Base-by-base conservation (phyloP, 2,329 filamentous ascomycete species). In the Teratosphaeria nubilosa region DNA sequence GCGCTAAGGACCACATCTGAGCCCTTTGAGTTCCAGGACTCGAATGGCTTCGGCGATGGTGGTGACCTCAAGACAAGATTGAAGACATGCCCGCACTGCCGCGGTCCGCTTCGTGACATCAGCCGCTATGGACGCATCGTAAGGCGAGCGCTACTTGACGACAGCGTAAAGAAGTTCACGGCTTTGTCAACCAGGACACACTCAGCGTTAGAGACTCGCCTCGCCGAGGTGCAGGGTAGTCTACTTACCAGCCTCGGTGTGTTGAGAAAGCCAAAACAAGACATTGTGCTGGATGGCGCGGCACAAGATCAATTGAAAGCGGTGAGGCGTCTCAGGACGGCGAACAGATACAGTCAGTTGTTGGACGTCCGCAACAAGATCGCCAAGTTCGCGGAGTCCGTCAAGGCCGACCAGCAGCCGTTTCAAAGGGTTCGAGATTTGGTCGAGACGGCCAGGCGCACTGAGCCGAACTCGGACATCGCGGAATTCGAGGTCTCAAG, bases 151-250 rank as follows among this genome's bases (percentile, higher is more conserved):
- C 72, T 84, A 6, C 74, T 88, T 0, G 83, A 88, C 56, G 81
- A 86, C 66, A 76, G 80, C 0, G 83, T 82, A 0, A 86, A 86
- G 70, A 85, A 82, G 61, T 85, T 88, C 66, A 78, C 85, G n/a
- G 65, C 77, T 3, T 82, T 77, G 73, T 76, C 80, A 0, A 78
- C 41, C 3, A 48, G 41, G 41, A 48, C 16, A 2, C 41, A 48
- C 58, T 61, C 74, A 0, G 65, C 72, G 3, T 71, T 84, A 7
- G 72, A 73, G 1, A 60, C 72, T 1, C 32, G 60, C 20, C 60
- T 79, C 1, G 63, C 71, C 25, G 54, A 61, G 11, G 54, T 54
- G 5, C 55, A 70, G 13, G 58, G 51, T 5, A 50, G 56, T 0
- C 55, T 66, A 1, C 31, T 60, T 11, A 54, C 37, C 22, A 57